Evolutionary conservation across 176 grass and related monocot species (phyloP).

Genomic region (Tuctoria greenei): DNA sequence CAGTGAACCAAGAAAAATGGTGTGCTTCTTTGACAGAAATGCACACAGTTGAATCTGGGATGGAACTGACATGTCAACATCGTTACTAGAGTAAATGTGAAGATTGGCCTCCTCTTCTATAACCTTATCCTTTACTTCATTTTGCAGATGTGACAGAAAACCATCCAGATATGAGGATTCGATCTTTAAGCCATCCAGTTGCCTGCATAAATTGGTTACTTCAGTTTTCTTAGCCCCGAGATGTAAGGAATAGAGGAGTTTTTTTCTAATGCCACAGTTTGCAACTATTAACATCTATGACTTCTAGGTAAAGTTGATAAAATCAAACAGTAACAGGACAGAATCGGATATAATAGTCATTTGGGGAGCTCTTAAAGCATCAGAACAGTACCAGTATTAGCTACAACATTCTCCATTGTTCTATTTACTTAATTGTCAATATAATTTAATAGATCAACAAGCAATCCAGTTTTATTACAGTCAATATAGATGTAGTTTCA

Average conservation of each 20-base stretch:
- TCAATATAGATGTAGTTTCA: not conserved
- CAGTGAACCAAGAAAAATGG: conserved; percentile 10
- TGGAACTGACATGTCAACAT: conserved; percentile 85
- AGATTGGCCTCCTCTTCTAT: conserved; percentile 72
- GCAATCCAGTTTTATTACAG: not conserved
- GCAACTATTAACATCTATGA: not conserved
- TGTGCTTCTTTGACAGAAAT: conserved; percentile 15
- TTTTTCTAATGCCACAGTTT: not conserved
- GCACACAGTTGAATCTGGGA: conserved; percentile 24
- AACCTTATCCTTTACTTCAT: conserved; percentile 72
- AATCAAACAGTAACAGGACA: not conserved
- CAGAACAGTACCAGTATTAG: not conserved
- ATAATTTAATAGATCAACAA: not conserved
- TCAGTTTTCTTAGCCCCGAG: conserved; percentile 25
- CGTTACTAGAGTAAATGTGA: conserved; percentile 87
- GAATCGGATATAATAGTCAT: not conserved
- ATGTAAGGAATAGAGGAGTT: conserved; percentile 3
- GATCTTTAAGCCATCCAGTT: conserved; percentile 72
- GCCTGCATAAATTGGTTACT: conserved; percentile 54
- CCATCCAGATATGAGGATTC: conserved; percentile 71
- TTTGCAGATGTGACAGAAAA: conserved; percentile 81
- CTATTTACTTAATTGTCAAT: not conserved
- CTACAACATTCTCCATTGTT: not conserved
- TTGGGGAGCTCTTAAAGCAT: not conserved
- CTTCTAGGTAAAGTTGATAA: not conserved